Evolutionary conservation across 139 green algal species (phyloP).

Genomic region (Haematococcus lacustris): DNA sequence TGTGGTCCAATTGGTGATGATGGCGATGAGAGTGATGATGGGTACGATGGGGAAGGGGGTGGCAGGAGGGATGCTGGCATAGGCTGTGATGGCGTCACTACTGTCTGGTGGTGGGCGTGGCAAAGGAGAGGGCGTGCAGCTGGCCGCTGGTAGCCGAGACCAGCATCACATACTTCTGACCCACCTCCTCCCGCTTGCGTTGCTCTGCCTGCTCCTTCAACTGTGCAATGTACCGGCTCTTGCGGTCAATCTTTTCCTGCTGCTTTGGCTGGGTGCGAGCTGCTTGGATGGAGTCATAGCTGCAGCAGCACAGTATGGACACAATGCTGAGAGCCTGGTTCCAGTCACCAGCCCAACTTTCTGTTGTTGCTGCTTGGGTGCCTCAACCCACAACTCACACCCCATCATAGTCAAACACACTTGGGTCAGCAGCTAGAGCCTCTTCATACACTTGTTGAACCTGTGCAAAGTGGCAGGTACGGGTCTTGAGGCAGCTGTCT

Average conservation of each 20-base stretch:
- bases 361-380: not conserved
- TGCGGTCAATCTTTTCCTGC: constrained; percentile 25
- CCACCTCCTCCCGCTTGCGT: constrained; percentile 71
- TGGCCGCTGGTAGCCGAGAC: not conserved
- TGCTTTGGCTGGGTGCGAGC: constrained; percentile 44
- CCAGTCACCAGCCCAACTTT: not conserved
- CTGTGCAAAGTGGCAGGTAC: too few relatives aligned
- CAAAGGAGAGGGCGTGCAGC: not conserved
- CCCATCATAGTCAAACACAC: constrained; percentile 91
- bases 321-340: not conserved
- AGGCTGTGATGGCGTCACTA: not conserved
- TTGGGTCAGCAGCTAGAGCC: constrained; percentile 81
- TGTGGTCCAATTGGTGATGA: too few relatives aligned
- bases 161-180: not conserved
- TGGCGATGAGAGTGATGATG: too few relatives aligned
- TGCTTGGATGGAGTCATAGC: constrained; percentile 80
- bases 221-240: constrained; percentile 39
- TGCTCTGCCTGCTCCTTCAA: constrained; percentile 69
- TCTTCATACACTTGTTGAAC: constrained; percentile 65
- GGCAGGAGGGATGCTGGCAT: too few relatives aligned
- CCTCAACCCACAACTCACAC: constrained; percentile 12
- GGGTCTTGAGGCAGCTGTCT: too few relatives aligned
- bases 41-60: too few relatives aligned
- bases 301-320: constrained; percentile 1
- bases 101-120: not conserved